Base-by-base conservation (phyloP, 148 eudicot genomes). In the Heliosperma pusillum region DNA sequence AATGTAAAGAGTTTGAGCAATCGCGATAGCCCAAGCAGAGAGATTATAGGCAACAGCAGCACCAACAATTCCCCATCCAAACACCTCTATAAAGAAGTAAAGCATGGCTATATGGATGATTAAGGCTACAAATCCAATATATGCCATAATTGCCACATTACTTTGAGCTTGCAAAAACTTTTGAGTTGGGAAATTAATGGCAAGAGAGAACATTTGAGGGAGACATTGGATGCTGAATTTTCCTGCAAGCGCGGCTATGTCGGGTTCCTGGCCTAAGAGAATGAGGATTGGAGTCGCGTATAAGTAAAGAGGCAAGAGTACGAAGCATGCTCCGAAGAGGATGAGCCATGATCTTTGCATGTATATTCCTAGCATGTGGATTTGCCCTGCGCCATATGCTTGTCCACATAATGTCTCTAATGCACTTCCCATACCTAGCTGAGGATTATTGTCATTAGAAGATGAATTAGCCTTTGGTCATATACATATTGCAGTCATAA, bases 361-460 rank as follows among this genome's bases (percentile, higher is more conserved):
- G 86, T 94, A 94, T 1, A 91, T 83, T 42, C 98, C 98, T 16
- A 94, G 83, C 97, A 94, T 89, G 30, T 88, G 82, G 8, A 88
- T 72, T 74, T 88, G 95, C 12, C 98, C 98, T 20, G 98, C 98
- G 4, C 98, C 98, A 76, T 76, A 93, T 29, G 97, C 98, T 80
- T 93, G 98, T 62, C 98, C 98, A 66, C 98, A 93, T 44, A 93
- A 73, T 5, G 98, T 93, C 85, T 93, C 98, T 15, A 93, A 83
- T 21, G 98, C 98, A 81, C 98, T 93, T 67, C 93, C 89, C 98
- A 93, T 93, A 17, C 98, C 98, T 72, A 93, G 80, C 98, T 93
- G 88, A 59, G 56, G 30, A 73, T 57, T 57, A 15, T 74, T 9
- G 17, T 22, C 77, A 69, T 47, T 36, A 69, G 16, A 56, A 69